Base-by-base conservation (phyloP, 345 rosid species). In the Geranium rotundifolium region DNA sequence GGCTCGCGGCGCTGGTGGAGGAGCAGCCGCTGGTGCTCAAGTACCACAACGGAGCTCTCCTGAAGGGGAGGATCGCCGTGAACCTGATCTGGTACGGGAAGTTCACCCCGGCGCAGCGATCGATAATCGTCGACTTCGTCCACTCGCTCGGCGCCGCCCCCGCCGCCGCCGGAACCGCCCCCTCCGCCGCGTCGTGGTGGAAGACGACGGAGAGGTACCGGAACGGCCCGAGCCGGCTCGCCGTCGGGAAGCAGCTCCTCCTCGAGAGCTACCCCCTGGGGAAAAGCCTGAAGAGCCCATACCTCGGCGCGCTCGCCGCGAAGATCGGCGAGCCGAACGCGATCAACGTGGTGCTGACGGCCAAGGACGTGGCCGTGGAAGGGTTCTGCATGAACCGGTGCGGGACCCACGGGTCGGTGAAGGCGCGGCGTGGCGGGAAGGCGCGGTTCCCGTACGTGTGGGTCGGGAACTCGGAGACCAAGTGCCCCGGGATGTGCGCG, bases 1-100 rank as follows among this genome's bases (percentile, higher is more conserved):
- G 10, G 41, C 41, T 34, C 7, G 41, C 41, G 41, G 90, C 78
- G 54, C 65, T 88, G 52, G 92, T 82, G 57, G 65, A 85, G 58
- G 80, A 88, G 16, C 92, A 84, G 50, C 95, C 95, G 0, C 80
- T 85, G 1, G 80, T 80, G 16, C 71, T 85, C 1, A 82, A 81
- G 19, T 83, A 82, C 73, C 86, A 82, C 59, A 79, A 77, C 76
- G 83, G 84, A 1, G 66, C 74, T 2, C 90, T 81, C 17, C 67
- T 79, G 8, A 86, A 81, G 19, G 86, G 88, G 10, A 83, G 75
- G 72, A 41, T 83, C 58, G 70, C 81, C 54, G 85, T 85, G 12
- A 80, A 81, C 71, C 75, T 89, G 19, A 65, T 89, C n/a, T 86
- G 96, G 95, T 89, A 89, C 77, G 96, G 89, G 0, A 63, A 66